Percentiles rank a stretch among this genome's conserved stretches.
phyloP scores from a whole-genome alignment of 2,329 filamentous ascomycete species.

The Dactylellina sp. region DNA sequence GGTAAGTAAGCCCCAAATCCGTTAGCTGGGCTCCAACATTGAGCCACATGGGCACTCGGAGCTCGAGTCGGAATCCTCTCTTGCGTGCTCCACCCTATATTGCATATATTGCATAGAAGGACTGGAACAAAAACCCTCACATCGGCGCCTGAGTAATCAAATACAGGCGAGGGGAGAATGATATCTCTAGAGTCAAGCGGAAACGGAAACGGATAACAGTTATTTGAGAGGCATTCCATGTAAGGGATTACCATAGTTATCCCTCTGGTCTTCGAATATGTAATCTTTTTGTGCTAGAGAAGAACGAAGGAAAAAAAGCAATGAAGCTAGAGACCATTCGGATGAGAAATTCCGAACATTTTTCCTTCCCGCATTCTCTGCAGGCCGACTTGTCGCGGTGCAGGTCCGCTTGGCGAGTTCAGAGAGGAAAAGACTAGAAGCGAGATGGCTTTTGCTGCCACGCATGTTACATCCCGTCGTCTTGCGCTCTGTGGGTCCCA shows the following conservation, averaged over 20 bases:
- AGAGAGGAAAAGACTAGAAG: constrained; percentile 18
- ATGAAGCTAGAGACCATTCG: not conserved
- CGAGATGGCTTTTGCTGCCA: constrained; percentile 23
- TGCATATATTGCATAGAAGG: no score
- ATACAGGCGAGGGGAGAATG: no score
- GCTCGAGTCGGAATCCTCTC: constrained; percentile 28
- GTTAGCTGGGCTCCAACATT: constrained; percentile 23
- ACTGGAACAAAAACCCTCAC: no score
- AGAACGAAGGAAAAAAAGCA: no score
- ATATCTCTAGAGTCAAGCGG: no score
- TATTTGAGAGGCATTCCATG: no score
- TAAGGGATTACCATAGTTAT: no score
- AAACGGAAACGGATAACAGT: no score
- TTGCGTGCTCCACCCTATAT: no score
- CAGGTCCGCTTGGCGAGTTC: constrained; percentile 6
- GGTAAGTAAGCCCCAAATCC: constrained; percentile 26
- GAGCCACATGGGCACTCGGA: constrained; percentile 23
- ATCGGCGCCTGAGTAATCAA: constrained; percentile 22
- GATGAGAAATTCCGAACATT: not conserved
- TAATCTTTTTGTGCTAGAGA: no score
- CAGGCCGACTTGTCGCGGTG: constrained; percentile 3
- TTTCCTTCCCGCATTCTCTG: not conserved
- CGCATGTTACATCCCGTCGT: constrained; percentile 45
- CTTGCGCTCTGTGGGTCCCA: constrained; percentile 28
- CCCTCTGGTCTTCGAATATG: no score